These are phyloP conservation scores for Candida sanyaensis DNA, from an alignment of 1,139 yeast genomes.

Conservation along the genomic window DNA sequence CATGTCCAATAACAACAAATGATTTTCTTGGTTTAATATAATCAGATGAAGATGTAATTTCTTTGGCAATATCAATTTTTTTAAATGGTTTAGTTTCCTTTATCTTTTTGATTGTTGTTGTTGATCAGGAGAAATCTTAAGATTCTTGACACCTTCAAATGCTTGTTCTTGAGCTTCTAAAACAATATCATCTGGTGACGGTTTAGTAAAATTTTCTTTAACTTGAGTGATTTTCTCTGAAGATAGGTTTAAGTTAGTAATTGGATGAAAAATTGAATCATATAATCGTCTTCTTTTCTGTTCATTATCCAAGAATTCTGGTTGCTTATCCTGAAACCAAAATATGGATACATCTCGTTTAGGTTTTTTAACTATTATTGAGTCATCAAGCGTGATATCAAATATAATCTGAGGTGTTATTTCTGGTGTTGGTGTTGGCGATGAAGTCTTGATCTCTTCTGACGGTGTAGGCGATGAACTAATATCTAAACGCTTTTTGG, in stretches of 20 bases:
- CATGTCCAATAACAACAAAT: conserved; percentile 92
- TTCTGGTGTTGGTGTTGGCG: not conserved
- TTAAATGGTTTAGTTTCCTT: conserved; percentile 43
- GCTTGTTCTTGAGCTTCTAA: conserved; percentile 61
- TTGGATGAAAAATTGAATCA: conserved; percentile 27
- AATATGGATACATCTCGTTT: conserved; percentile 20
- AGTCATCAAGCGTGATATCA: conserved; percentile 21
- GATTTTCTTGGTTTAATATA: conserved; percentile 64
- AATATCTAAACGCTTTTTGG: conserved; percentile 1
- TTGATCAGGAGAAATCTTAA: conserved; percentile 19
- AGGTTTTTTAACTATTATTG: conserved; percentile 20
- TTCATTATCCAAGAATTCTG: conserved; percentile 12
- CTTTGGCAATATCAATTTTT: conserved; percentile 40
- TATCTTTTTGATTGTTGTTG: conserved; percentile 13
- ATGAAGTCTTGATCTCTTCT: no score
- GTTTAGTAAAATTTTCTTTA: conserved; percentile 58
- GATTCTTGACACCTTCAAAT: conserved; percentile 40
- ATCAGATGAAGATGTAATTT: conserved; percentile 34
- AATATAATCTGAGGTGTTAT: conserved; percentile 9
- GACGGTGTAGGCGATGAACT: not conserved
- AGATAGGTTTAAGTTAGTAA: conserved; percentile 47
- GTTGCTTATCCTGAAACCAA: conserved; percentile 16
- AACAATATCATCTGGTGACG: conserved; percentile 84
- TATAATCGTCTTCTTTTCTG: conserved; percentile 26
- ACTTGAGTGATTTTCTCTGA: conserved; percentile 45